Percentiles rank a stretch among this genome's conserved stretches.
phyloP scores from a whole-genome alignment of 140 eudicot genomes.

The Senecio squalidus region DNA sequence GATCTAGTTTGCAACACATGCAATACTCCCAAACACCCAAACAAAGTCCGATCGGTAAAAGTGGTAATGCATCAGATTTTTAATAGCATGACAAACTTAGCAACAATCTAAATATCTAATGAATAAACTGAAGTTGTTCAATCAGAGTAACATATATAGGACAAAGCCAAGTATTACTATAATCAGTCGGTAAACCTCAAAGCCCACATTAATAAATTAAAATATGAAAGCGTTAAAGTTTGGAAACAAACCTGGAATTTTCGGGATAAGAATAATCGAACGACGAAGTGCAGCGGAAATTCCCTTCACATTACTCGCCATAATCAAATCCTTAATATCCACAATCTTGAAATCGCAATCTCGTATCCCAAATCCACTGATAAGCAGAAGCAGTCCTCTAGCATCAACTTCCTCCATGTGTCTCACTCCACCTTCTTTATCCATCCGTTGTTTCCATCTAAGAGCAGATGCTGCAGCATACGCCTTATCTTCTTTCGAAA shows the following conservation, averaged over 20 bases:
- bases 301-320: slow-evolving; percentile 30
- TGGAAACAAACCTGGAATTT: slow-evolving; percentile 47
- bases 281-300: slow-evolving; percentile 40
- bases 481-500: slow-evolving; percentile 27
- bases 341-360: slow-evolving; percentile 27
- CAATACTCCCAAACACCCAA: neutral
- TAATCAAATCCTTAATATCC: slow-evolving; percentile 53
- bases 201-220: neutral
- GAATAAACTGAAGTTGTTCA: neutral
- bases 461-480: slow-evolving; percentile 40
- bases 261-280: slow-evolving; percentile 39
- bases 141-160: neutral
- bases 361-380: slow-evolving; percentile 70
- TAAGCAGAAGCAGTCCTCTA: slow-evolving; percentile 55
- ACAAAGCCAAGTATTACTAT: neutral
- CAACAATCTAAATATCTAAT: neutral
- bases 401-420: slow-evolving; percentile 51
- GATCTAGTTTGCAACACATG: neutral
- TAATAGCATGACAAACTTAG: neutral
- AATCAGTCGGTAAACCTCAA: neutral
- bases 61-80: neutral
- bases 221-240: neutral
- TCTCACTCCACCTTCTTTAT: slow-evolving; percentile 49
- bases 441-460: slow-evolving; percentile 56
- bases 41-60: neutral